Evolutionary conservation across 495 filamentous ascomycete species (phyloP), one percentile per base, ranked within the genome.

Genomic region (Margaritispora aquatica): DNA sequence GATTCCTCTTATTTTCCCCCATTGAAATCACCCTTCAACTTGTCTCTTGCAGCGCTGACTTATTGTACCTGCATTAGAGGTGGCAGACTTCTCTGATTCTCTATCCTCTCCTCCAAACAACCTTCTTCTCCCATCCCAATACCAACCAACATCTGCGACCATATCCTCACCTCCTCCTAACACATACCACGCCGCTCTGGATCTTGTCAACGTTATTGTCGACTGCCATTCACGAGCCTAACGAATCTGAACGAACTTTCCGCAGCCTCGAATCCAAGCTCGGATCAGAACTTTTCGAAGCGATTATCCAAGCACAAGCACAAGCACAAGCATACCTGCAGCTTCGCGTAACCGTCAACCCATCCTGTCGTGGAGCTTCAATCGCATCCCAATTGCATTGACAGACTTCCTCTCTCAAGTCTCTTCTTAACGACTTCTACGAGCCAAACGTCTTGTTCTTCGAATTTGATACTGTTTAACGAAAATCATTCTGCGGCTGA

Each of bases 381-480:
- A 60, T 65, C 60, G 66, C 65, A 63, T 61, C 61, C 63, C 66
- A 66, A 63, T 67, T 69, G 64, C 59, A 54, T 61, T 65, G 57
- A 9, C 38, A 65, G 60, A 10, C 27, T 31, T 17, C 60, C 61
- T 55, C 50, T 58, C 66, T 58, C 63, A 51, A 62, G 65, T 65
- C 65, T 68, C 66, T 58, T 57, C 61, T 72, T 79, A 72, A 84
- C 77, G 81, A 84, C 75, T 70, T 80, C 78, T 74, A 84, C 80
- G 82, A 83, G 69, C 66, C 68, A 75, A 70, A 82, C 75, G 75
- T 74, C 68, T 65, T 68, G 63, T 64, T 72, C 66, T 71, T 70
- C 67, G 68, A 70, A 66, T 67, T 65, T 61, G 63, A 68, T 52
- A 66, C 68, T 63, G 15, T 63, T 69, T 67, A 60, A 69, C 58